Evolutionary conservation across 1,284 basidiomycete genomes (phyloP).

Genomic region (Athelia psychrophila): DNA sequence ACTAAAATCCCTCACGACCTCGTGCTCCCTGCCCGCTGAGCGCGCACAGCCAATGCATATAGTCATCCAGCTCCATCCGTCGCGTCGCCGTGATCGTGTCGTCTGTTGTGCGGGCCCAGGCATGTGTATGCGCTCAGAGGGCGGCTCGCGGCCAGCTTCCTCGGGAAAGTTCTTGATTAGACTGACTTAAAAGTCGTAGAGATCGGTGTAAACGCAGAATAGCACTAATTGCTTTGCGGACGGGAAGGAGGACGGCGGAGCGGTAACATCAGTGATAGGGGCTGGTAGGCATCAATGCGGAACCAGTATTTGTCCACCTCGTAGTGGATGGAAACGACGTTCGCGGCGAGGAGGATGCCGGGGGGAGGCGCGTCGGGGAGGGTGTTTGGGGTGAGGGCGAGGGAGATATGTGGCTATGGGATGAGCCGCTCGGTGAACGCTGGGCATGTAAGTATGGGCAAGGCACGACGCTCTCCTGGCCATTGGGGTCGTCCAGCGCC

Average conservation of each 20-base stretch:
- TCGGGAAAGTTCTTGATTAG: slow-evolving; percentile 85
- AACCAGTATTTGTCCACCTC: slow-evolving; percentile 99
- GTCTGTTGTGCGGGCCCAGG: slow-evolving; percentile 85
- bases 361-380: slow-evolving; percentile 56
- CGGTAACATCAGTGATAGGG: slow-evolving; percentile 67
- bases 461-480: too few species aligned
- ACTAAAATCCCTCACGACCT: slow-evolving; percentile 83
- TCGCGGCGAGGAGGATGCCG: slow-evolving; percentile 85
- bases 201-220: slow-evolving; percentile 96
- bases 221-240: slow-evolving; percentile 83
- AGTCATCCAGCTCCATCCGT: slow-evolving; percentile 84
- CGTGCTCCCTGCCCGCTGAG: slow-evolving; percentile 69
- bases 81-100: slow-evolving; percentile 83
- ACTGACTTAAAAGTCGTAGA: slow-evolving; percentile 95
- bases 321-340: slow-evolving; percentile 94
- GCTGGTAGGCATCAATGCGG: slow-evolving; percentile 89
- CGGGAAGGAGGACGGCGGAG: slow-evolving; percentile 51
- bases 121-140: slow-evolving; percentile 83
- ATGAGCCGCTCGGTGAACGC: too few species aligned
- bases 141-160: slow-evolving; percentile 79
- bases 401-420: too few species aligned
- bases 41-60: slow-evolving; percentile 77
- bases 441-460: too few species aligned
- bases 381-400: slow-evolving; percentile 6
- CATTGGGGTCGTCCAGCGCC: too few species aligned